Evolutionary conservation across 148 eudicot species (phyloP), one percentile per base, ranked within the genome.

Genomic region (Euryodendron excelsum): DNA sequence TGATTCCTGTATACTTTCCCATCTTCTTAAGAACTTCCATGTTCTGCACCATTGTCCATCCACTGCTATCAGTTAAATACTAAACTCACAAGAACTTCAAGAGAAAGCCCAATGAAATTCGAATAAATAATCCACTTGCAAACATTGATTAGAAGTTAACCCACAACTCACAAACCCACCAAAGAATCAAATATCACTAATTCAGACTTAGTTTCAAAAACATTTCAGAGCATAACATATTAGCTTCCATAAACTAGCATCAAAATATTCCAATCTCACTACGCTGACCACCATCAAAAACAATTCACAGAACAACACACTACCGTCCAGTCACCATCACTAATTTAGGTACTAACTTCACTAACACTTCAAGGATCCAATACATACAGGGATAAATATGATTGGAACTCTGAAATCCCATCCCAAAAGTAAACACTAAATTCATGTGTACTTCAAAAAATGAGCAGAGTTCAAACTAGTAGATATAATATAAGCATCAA

Each of bases 1-100:
- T 88, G 45, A 92, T 92, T 61, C 94, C 94, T 2, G 93, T 92
- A 84, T 75, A 90, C 79, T 88, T 92, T 25, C 92, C 93, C 97
- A 94, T 94, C 77, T 88, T 90, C 76, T 77, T 59, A 36, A 94
- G 89, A 83, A 92, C 98, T 82, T 92, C 98, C 87, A 89, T 78
- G 72, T 94, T 94, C 98, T 90, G 88, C 79, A 73, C 44, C 63
- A 73, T 58, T 37, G 55, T 61, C 58, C 62, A 67, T 33, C 50
- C 72, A 75, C 44, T 75, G 65, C 10, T 61, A 78, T 41, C 39
- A 67, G 23, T 67, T 21, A 67, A 67, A 67, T 17, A 27, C 72
- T 71, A 12, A 25, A 12, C 60, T 27, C 47, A 33, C 62, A 34
- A 37, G 61, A 34, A 53, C 15, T 48, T 14, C 2, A 48, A 48